Conservation (phyloP, 2,329 filamentous ascomycete species). For the Ophiostoma australiae region DNA sequence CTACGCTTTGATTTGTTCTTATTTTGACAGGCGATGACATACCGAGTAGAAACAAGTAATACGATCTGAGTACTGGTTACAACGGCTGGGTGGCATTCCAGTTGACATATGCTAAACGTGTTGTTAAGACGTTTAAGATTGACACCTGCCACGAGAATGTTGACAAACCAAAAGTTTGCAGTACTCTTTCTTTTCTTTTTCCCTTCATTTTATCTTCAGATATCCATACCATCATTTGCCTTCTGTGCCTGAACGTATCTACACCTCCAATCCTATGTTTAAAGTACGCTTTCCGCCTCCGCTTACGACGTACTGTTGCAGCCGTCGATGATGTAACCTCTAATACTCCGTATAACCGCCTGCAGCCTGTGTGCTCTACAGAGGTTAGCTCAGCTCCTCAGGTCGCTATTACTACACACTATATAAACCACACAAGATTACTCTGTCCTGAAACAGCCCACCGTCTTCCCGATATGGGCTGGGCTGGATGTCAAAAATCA, state of each 20-base stretch:
- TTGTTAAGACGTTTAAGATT: neutral
- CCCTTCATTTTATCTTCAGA: neutral
- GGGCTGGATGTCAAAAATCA: slow-evolving; percentile 15
- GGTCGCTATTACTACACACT: neutral
- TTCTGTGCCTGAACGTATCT: too few relatives aligned
- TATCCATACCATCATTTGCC: too few relatives aligned
- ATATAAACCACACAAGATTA: too few relatives aligned
- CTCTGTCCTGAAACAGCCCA: slow-evolving; percentile 15
- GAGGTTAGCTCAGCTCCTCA: too few relatives aligned
- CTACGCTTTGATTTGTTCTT: too few relatives aligned
- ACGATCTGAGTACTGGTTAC: neutral
- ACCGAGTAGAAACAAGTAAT: neutral
- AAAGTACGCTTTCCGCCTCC: neutral
- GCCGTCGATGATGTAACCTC: slow-evolving; percentile 10
- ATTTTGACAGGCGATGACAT: neutral
- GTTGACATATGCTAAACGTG: neutral
- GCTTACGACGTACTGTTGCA: slow-evolving; percentile 13
- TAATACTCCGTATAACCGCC: neutral
- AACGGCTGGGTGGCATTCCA: neutral
- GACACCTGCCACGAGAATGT: neutral
- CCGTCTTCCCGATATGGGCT: slow-evolving; percentile 16
- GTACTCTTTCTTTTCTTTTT: too few relatives aligned
- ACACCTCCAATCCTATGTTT: too few relatives aligned
- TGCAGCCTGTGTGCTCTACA: neutral
- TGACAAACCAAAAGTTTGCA: neutral